Percentiles rank a stretch among this genome's conserved stretches.
Evolutionary conservation across 83 land plant species (phyloP).

Genomic region (Picea mariana): DNA sequence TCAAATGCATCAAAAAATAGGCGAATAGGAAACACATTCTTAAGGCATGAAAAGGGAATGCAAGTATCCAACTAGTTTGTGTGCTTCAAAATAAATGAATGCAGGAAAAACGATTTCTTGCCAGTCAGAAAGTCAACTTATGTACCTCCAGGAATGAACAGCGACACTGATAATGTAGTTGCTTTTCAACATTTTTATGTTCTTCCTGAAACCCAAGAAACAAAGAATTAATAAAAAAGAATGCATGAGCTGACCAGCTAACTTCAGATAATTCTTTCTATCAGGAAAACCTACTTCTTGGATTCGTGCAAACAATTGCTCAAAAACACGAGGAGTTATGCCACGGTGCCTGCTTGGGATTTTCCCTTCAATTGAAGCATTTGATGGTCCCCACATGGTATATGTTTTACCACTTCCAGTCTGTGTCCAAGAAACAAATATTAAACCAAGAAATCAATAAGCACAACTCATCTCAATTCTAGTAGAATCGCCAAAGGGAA

Average conservation of each 20-base stretch:
- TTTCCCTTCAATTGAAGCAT: constrained; percentile 35
- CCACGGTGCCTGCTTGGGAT: constrained; percentile 76
- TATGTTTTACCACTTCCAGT: constrained; percentile 98
- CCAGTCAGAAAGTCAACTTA: neutral
- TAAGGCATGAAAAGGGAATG: neutral
- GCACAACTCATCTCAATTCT: too few relatives aligned
- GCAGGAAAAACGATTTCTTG: neutral
- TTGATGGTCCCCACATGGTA: constrained; percentile 92
- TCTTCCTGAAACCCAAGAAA: constrained; percentile 77
- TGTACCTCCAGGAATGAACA: constrained; percentile 95
- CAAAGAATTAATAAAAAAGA: too few relatives aligned
- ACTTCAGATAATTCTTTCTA: too few relatives aligned
- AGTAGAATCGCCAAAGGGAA: too few relatives aligned
- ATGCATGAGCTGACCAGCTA: constrained; percentile 18
- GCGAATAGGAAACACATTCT: neutral
- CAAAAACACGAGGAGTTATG: constrained; percentile 95
- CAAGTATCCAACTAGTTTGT: neutral
- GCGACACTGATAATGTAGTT: constrained; percentile 72
- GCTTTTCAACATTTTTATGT: constrained; percentile 69
- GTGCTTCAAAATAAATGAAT: neutral
- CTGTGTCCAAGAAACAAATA: constrained; percentile 51
- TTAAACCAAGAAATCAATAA: too few relatives aligned
- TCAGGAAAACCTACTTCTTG: too few relatives aligned
- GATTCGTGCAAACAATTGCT: too few relatives aligned
- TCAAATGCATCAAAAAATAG: neutral